Evolutionary conservation across 805 yeast species (phyloP), one percentile per base, ranked within the genome.

Genomic region (Lachancea lanzarotensis): DNA sequence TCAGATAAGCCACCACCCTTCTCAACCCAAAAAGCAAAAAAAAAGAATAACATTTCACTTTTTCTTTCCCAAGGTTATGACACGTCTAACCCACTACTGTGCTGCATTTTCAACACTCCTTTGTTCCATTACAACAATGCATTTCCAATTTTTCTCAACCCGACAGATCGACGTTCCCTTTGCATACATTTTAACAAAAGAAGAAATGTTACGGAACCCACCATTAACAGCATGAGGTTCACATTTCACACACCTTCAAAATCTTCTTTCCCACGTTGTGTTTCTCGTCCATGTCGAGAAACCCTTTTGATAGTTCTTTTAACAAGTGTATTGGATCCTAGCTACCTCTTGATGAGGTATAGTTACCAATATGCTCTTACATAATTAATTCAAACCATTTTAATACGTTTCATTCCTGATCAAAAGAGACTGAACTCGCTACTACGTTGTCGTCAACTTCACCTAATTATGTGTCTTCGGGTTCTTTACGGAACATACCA

Each of bases 101-200:
- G 29, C 25, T 43, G 40, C 40, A 35, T 35, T 32, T n/a, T 32
- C 30, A 30, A 35, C 45, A 30, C 27, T 41, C 40, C 45, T 36
- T 40, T 33, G 32, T 19, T 40, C 7, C 32, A 18, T 19, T 35
- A n/a, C n/a, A 19, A 30, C 31, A 38, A 43, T 43, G 46, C 46
- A 43, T 43, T 27, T 41, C 15, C 39, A 8, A 22, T 22, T 22
- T 8, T 8, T 6, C 8, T 22, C 25, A 4, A 22, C 8, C 8
- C 8, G 8, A 35, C 42, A 13, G 25, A 30, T 38, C 46, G 42
- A 33, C 46, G 32, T 43, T 43, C 46, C 46, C 46, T 43, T 25
- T 37, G 42, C 46, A 43, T 43, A 18, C 27, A 22, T 22, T 22
- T 22, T 22, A 6, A 6, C 25, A 22, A 22, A 22, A 22, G n/a